Conservation (phyloP, 345 rosid species). For the Syzygium aromaticum region DNA sequence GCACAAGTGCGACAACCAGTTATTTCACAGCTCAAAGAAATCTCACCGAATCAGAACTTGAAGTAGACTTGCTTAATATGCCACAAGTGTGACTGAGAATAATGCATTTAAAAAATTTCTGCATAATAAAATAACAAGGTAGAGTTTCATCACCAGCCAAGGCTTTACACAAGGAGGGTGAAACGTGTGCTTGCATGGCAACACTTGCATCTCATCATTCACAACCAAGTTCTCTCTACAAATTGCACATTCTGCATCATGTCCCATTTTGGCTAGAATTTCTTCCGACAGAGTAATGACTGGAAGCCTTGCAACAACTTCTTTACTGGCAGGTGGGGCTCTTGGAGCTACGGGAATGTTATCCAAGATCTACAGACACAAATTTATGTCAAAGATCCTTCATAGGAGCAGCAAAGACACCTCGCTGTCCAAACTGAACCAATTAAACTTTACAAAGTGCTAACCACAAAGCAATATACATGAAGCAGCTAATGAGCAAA, state of each 20-base stretch:
- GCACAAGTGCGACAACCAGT: background rate
- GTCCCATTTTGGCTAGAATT: constrained; percentile 48
- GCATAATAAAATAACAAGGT: background rate
- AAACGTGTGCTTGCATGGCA: constrained; percentile 87
- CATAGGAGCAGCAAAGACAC: background rate
- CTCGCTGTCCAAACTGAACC: background rate
- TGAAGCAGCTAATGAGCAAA: background rate
- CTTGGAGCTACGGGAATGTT: constrained; percentile 39
- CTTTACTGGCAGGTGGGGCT: constrained; percentile 95
- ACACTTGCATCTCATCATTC: constrained; percentile 83
- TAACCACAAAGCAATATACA: background rate
- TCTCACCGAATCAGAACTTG: background rate
- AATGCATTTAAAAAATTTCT: background rate
- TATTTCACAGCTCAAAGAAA: background rate
- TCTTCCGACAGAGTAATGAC: constrained; percentile 53
- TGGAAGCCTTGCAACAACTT: constrained; percentile 84
- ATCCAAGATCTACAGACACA: constrained; percentile 29
- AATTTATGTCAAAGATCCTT: background rate
- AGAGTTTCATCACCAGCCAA: constrained; percentile 71
- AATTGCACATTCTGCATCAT: constrained; percentile 79
- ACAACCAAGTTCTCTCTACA: constrained; percentile 73
- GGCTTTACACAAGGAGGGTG: constrained; percentile 98
- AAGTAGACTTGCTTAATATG: background rate
- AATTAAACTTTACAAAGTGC: background rate
- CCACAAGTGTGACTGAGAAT: background rate